Conservation (phyloP, 1,139 yeast species). For the Suhomyces wounanorum region DNA sequence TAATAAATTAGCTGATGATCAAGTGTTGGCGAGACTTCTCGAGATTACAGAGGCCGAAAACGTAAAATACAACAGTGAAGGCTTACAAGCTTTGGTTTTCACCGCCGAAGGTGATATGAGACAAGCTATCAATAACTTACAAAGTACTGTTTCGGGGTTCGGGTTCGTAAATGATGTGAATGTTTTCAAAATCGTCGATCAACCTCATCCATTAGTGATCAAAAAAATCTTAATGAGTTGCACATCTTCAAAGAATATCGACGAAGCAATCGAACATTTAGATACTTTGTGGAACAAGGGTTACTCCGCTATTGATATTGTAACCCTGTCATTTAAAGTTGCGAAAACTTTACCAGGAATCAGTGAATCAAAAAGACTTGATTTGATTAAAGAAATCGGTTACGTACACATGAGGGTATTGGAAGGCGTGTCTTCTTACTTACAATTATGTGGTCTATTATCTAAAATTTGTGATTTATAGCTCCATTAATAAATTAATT, state of each 20-base stretch:
- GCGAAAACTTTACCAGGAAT: conserved; percentile 73
- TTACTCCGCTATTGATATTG: conserved; percentile 90
- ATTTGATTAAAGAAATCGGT: conserved; percentile 82
- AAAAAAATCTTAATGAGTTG: conserved; percentile 66
- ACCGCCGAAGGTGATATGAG: conserved; percentile 99
- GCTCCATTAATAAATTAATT: background rate
- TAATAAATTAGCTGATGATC: conserved; percentile 78
- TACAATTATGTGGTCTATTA: conserved; percentile 83
- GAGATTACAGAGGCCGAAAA: conserved; percentile 71
- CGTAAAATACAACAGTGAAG: conserved; percentile 84
- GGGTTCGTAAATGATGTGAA: conserved; percentile 86
- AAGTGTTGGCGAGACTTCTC: conserved; percentile 74
- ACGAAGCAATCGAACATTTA: conserved; percentile 67
- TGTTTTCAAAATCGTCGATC: conserved; percentile 93
- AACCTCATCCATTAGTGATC: conserved; percentile 91
- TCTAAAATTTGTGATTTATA: conserved; percentile 54
- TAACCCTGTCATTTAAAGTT: conserved; percentile 86
- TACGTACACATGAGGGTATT: conserved; percentile 87
- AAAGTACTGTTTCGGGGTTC: conserved; percentile 92
- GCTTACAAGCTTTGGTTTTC: conserved; percentile 90
- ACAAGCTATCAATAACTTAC: conserved; percentile 92
- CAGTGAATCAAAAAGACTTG: conserved; percentile 67
- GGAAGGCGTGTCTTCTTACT: conserved; percentile 87
- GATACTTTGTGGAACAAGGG: conserved; percentile 84
- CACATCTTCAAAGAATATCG: conserved; percentile 53